These are phyloP conservation scores for Acacia melanoxylon DNA, from an alignment of 306 rosid species.

Conservation along the genomic window DNA sequence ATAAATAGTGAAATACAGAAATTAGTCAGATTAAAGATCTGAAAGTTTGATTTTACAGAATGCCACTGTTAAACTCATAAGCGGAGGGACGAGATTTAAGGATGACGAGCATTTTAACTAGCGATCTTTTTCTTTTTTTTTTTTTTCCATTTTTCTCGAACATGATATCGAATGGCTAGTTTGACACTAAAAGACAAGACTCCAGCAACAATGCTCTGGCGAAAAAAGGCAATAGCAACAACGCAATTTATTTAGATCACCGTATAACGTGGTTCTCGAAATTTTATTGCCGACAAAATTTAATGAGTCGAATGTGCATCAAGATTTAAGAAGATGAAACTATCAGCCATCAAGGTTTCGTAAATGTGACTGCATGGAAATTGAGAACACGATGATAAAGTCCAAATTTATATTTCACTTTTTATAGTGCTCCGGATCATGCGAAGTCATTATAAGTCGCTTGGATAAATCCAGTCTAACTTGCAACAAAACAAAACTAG, in stretches of 20 bases:
- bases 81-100: background rate
- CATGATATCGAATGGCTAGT: background rate
- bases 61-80: background rate
- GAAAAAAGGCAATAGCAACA: background rate
- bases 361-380: constrained; percentile 8
- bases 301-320: background rate
- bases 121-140: background rate
- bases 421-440: background rate
- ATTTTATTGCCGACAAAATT: background rate
- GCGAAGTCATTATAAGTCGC: background rate
- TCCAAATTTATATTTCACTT: constrained; percentile 1
- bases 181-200: background rate
- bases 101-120: background rate
- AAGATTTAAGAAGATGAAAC: background rate
- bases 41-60: background rate
- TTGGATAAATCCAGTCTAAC: background rate
- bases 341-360: background rate
- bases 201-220: background rate
- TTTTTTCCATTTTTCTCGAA: constrained; percentile 2
- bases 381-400: background rate
- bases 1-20: background rate
- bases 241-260: background rate
- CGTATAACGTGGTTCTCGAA: background rate
- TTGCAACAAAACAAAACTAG: constrained; percentile 8
- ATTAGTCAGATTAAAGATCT: constrained; percentile 12